Evolutionary conservation across 2,329 filamentous ascomycete species (phyloP), one percentile per base, ranked within the genome.

Genomic region (Aspergillus latus): DNA sequence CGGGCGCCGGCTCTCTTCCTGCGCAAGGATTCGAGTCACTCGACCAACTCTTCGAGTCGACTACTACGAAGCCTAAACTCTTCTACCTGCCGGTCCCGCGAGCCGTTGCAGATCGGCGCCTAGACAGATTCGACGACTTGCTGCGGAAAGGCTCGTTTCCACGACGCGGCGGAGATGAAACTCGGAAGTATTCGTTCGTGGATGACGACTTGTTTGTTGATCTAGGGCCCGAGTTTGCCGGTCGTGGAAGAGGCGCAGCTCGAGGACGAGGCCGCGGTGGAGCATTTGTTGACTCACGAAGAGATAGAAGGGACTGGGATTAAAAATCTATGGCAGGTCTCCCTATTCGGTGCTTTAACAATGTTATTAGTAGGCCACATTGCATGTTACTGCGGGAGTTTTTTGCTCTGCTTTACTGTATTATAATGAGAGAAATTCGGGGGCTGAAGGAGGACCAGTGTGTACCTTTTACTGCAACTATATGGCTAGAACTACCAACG

Each of bases 171-270:
- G 74, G 74, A 13, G 80, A 83, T 50, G 82, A 84, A 50, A 84
- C 84, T 73, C 85, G 89, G 68, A 80, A 88, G 32, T 91, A 90
- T 69, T 88, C 86, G 0, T 92, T 92, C 64, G 88, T 91, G 69
- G 77, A 86, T 54, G 80, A 79, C 0, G 84, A 86, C 58, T 67
- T 73, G 5, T 84, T 92, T 52, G 87, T 92, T 44, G 88, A 92
- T 69, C 81, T 86, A 52, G 89, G 88, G 11, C 84, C 84, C 13
- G 89, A 92, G 69, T 84, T 87, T 56, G 43, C 54, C 52, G 60
- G 63, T 10, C 54, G 60, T 56, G 62, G 60, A 13, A 49, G 60
- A 8, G 60, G 62, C 34, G 54, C 61, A 29, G 63, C 76, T 8
- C 74, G 75, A 34, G 72, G 69, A 52, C 66, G 63, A 54, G 65